Evolutionary conservation across 352 stramenopile species (phyloP).

Genomic region (Globisporangium spiculum): DNA sequence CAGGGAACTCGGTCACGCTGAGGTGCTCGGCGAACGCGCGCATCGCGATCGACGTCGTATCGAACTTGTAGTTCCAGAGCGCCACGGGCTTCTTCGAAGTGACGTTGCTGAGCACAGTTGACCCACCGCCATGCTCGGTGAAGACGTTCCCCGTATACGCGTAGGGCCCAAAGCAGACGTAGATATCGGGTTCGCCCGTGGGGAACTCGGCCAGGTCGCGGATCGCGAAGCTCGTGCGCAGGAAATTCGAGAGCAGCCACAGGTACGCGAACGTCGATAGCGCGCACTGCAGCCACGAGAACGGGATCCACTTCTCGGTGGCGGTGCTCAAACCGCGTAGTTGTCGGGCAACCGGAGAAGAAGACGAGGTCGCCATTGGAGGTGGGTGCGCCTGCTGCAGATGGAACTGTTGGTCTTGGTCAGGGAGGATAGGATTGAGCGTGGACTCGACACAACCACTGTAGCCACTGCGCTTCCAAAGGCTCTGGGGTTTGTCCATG

Average conservation of each 20-base stretch:
- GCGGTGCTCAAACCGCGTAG: not conserved
- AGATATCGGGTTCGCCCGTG: slow-evolving; percentile 10
- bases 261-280: slow-evolving; percentile 10
- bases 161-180: slow-evolving; percentile 16
- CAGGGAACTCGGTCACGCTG: not conserved
- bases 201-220: not conserved
- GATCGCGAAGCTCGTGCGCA: slow-evolving; percentile 14
- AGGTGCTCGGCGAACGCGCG: slow-evolving; percentile 12
- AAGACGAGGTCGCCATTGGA: too few species aligned
- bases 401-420: too few species aligned
- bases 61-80: slow-evolving; percentile 21
- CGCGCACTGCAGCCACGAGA: slow-evolving; percentile 6
- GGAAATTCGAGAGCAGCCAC: slow-evolving; percentile 15
- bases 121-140: not conserved
- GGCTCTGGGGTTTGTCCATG: too few species aligned
- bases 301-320: not conserved
- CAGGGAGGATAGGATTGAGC: too few species aligned
- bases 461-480: too few species aligned
- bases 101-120: not conserved
- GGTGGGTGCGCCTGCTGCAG: too few species aligned
- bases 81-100: not conserved
- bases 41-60: slow-evolving; percentile 16
- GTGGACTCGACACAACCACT: too few species aligned
- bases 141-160: slow-evolving; percentile 14
- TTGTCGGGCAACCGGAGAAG: not conserved